Evolutionary conservation across 2,329 filamentous ascomycete genomes (phyloP), one percentile per base, ranked within the genome.

Genomic region (Arthroderma uncinatum): DNA sequence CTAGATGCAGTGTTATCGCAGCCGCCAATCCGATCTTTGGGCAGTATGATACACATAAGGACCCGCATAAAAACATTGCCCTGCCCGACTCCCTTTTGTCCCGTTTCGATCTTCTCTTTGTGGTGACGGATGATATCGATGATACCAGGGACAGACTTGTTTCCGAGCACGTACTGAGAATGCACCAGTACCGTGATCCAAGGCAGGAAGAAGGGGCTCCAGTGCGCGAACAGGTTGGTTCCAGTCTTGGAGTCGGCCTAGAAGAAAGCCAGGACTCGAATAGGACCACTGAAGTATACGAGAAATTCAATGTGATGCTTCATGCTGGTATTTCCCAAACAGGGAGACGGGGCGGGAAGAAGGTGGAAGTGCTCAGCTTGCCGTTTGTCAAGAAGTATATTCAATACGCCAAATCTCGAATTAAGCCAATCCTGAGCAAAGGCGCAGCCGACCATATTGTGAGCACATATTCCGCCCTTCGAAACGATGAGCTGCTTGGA

Each of bases 331-430:
- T 96, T 50, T 89, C 84, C 5, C 74, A 89, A 14, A 79, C 84
- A 10, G 86, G 87, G 8, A 82, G 89, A 39, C 87, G 88, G 9
- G 76, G 85, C 25, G 83, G 82, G 64, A 87, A 87, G 71, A 86
- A 86, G 62, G 82, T 87, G 4, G 90, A 96, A 70, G 88, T 98
- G 12, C 78, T 98, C 56, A 95, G 88, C 74, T 96, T 98, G 60
- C 88, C 91, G 0, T 98, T 98, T 74, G 90, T 98, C 78, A 98
- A 98, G 77, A 98, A 98, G 74, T 98, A 96, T 72, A 94, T 98
- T 48, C 93, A 98, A 69, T 98, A 98, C 71, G 90, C 93, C 62
- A 98, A 98, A 76, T 87, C 82, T 36, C 80, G 93, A 68, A 81
- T 95, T 67, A 94, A 90, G 79, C 93, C 93, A 0, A 78, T 95